phyloP scores from a whole-genome alignment of 257 asterid genomes.

The Petunia axillaris region DNA sequence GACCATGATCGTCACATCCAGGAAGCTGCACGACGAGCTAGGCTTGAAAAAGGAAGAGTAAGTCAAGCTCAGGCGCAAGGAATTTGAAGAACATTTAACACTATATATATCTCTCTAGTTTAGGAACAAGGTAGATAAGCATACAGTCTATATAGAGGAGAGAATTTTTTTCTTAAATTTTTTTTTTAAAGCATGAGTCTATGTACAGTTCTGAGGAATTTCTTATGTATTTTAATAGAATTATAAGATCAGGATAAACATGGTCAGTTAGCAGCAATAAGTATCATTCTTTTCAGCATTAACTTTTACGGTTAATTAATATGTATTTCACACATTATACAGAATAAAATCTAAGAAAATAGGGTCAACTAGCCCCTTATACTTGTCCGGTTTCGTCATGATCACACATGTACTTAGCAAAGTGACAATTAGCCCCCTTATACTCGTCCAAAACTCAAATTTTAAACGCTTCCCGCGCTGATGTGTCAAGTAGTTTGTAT shows the following conservation, averaged over 20 bases:
- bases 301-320: not conserved
- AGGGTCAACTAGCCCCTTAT: no score
- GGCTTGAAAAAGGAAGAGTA: constrained; percentile 56
- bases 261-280: not conserved
- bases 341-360: no score
- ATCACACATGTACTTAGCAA: no score
- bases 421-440: no score
- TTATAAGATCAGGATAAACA: not conserved
- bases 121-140: constrained; percentile 30
- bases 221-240: not conserved
- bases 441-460: no score
- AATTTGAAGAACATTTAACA: constrained; percentile 31
- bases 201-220: not conserved
- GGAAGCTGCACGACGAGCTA: constrained; percentile 74
- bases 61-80: constrained; percentile 46
- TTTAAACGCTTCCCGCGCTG: no score
- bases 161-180: not conserved
- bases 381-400: no score
- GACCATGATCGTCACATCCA: constrained; percentile 83
- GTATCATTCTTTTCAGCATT: not conserved
- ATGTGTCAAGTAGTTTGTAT: no score
- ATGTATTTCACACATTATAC: not conserved
- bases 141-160: not conserved
- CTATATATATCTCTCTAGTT: constrained; percentile 27
- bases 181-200: constrained; percentile 2